These are phyloP conservation scores for Breynia disticha DNA, from an alignment of 441 rosid species.

Conservation along the genomic window DNA sequence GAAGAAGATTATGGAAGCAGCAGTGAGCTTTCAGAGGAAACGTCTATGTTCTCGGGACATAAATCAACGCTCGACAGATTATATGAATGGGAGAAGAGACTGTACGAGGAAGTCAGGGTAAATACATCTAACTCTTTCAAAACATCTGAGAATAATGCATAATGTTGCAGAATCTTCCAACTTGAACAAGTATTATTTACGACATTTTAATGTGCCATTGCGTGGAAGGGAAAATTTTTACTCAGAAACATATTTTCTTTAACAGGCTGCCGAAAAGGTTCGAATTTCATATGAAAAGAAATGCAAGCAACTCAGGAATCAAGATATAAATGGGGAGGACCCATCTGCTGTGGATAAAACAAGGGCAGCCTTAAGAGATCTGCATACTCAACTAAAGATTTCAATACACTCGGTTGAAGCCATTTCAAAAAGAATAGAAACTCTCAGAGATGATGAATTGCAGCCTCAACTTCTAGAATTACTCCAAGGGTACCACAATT, in stretches of 20 bases:
- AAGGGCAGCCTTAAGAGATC: slow-evolving; percentile 57
- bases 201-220: too few species aligned
- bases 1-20: slow-evolving; percentile 64
- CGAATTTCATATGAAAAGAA: slow-evolving; percentile 87
- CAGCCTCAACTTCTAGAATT: slow-evolving; percentile 86
- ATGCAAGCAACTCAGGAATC: slow-evolving; percentile 58
- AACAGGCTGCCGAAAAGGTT: slow-evolving; percentile 79
- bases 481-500: slow-evolving; percentile 60
- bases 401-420: slow-evolving; percentile 85
- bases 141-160: neutral
- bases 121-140: slow-evolving; percentile 7
- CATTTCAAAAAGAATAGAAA: slow-evolving; percentile 70
- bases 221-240: neutral
- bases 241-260: slow-evolving; percentile 9
- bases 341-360: slow-evolving; percentile 57
- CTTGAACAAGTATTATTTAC: too few species aligned
- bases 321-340: slow-evolving; percentile 75
- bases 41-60: slow-evolving; percentile 67
- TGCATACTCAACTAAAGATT: slow-evolving; percentile 71
- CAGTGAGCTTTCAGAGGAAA: slow-evolving; percentile 67
- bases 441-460: slow-evolving; percentile 86
- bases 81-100: slow-evolving; percentile 97
- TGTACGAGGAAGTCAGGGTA: slow-evolving; percentile 87
- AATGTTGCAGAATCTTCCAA: neutral
- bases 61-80: slow-evolving; percentile 80